phyloP scores from a whole-genome alignment of 306 rosid species.

The Casuarina equisetifolia region DNA sequence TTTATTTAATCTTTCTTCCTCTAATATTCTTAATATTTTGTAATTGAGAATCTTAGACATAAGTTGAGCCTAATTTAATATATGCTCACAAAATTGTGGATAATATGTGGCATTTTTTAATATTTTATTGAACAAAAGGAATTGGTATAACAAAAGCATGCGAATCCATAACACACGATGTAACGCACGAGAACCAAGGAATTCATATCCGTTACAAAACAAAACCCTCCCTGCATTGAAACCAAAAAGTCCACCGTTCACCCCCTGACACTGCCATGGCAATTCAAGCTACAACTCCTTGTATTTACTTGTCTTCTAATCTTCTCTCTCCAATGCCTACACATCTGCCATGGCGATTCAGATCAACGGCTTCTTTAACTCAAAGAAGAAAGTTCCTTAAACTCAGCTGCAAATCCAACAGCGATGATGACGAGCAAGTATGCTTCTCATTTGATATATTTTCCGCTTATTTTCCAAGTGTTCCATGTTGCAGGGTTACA shows the following conservation, averaged over 20 bases:
- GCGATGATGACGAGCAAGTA: constrained; percentile 41
- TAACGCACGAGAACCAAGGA: constrained; percentile 29
- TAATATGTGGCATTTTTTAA: no score
- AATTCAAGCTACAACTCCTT: constrained; percentile 10
- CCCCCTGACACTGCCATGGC: background rate
- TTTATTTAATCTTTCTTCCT: no score
- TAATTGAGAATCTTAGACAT: no score
- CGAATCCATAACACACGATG: background rate
- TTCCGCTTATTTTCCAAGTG: background rate
- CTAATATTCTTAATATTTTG: no score
- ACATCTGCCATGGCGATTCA: constrained; percentile 25
- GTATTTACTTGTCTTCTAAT: constrained; percentile 31
- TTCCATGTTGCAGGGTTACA: no score
- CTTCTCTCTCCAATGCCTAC: constrained; percentile 30
- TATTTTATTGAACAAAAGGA: background rate
- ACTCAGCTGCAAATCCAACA: constrained; percentile 47
- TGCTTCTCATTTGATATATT: constrained; percentile 19
- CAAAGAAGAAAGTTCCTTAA: constrained; percentile 36
- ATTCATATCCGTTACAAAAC: constrained; percentile 27
- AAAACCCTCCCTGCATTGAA: background rate
- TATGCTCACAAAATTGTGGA: no score
- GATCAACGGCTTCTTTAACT: constrained; percentile 22
- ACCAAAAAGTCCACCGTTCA: background rate
- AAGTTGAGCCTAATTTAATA: no score
- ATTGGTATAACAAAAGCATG: background rate